Evolutionary conservation across 2,329 filamentous ascomycete species (phyloP), one percentile per base, ranked within the genome.

Genomic region (Phaeosphaeriaceae sp.): DNA sequence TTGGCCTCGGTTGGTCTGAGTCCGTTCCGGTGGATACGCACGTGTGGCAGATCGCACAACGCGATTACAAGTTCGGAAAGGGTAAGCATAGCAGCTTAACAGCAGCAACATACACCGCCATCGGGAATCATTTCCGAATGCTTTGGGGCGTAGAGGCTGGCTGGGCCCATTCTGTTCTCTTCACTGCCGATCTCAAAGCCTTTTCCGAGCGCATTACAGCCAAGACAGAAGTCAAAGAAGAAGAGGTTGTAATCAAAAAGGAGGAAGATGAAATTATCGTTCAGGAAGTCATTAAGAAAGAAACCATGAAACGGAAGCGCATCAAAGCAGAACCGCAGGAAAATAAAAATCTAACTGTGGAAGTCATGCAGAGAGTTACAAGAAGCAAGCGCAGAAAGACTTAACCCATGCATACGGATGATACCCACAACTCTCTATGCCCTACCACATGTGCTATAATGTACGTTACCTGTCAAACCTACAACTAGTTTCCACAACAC

Each of bases 141-240:
- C 80, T 97, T 0, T 99, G 95, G 94, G 94, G 94, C 0, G 84
- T 88, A 50, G 90, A 97, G 64, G 94, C 94, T 1, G 94, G 94
- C 1, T 99, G 95, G 95, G 94, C 95, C 8, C 94, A 99, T 76
- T 96, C 90, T 2, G 94, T 99, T 7, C 79, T 99, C 11, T 99
- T 99, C 67, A 96, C 94, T 0, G 95, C 94, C 0, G 92, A 99
- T 67, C 74, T 99, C 48, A 89, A 85, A 66, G 84, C 90, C 0
- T 97, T 97, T 66, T 87, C 92, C 0, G 88, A 90, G 58, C 81
- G 78, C 58, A 68, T 84, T n/a, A 72, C 77, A 1, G 73, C 67
- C 3, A 81, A 82, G 60, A 69, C 70, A 7, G 77, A 81, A 56
- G 64, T 83, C 17, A 77, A 81, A 47, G 74, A 77, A 37, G 76